phyloP scores from a whole-genome alignment of 2,329 filamentous ascomycete species.

The Fusarium longipes region DNA sequence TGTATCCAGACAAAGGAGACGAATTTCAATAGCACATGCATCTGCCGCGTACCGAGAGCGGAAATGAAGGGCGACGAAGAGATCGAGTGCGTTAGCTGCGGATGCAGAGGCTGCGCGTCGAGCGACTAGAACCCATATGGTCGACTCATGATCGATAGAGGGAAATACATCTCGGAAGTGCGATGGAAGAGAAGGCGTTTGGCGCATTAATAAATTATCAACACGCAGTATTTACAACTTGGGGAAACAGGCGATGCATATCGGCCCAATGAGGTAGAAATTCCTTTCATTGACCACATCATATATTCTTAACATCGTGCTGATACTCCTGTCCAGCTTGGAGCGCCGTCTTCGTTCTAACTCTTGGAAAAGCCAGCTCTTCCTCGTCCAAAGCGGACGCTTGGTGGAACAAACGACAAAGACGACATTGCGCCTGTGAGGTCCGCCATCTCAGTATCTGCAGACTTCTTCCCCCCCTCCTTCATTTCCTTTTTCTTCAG shows the following conservation, averaged over 20 bases:
- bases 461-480: constrained; percentile 40
- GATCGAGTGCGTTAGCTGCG: constrained; percentile 94
- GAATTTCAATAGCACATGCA: constrained; percentile 97
- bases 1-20: constrained; percentile 99
- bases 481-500: constrained; percentile 26
- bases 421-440: constrained; percentile 76
- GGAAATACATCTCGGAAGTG: not conserved
- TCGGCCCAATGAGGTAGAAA: constrained; percentile 51
- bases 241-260: constrained; percentile 17
- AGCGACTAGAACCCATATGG: constrained; percentile 68
- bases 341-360: constrained; percentile 45
- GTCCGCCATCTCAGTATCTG: constrained; percentile 69
- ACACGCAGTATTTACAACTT: constrained; percentile 10
- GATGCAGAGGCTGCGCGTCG: constrained; percentile 90
- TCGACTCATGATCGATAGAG: not conserved
- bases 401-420: constrained; percentile 76
- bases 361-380: constrained; percentile 64
- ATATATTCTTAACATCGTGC: constrained; percentile 49
- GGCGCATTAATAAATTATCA: constrained; percentile 38
- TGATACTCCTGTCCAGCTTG: constrained; percentile 48
- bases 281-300: constrained; percentile 49
- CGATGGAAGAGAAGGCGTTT: constrained; percentile 40
- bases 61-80: constrained; percentile 91
- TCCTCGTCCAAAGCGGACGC: constrained; percentile 72
- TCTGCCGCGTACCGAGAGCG: constrained; percentile 91